These are phyloP conservation scores for Combretum micranthum DNA, from an alignment of 345 rosid genomes.

Conservation along the genomic window DNA sequence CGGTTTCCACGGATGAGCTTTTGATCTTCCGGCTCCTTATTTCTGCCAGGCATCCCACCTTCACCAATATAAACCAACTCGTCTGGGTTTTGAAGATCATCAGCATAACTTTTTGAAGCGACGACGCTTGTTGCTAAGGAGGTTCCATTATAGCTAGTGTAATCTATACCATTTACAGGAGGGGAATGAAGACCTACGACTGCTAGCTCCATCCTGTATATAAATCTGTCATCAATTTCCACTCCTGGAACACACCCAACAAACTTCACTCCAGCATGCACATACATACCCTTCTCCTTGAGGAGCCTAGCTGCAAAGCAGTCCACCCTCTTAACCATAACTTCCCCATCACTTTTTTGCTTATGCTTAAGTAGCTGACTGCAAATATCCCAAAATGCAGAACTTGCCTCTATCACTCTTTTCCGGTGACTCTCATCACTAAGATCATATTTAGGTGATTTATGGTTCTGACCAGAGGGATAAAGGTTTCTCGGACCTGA, in stretches of 20 bases:
- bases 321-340: conserved; percentile 1
- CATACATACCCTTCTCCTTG: neutral
- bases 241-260: conserved; percentile 16
- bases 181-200: conserved; percentile 14
- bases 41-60: conserved; percentile 8
- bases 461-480: no score
- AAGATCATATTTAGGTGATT: no score
- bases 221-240: conserved; percentile 15
- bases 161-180: conserved; percentile 12
- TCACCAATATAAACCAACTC: conserved; percentile 15
- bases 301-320: conserved; percentile 1
- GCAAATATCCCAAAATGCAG: neutral
- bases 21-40: conserved; percentile 6
- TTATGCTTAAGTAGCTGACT: neutral
- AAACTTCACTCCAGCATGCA: neutral
- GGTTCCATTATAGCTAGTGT: neutral
- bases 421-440: neutral
- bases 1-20: conserved; percentile 18
- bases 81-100: conserved; percentile 5
- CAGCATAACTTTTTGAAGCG: conserved; percentile 11
- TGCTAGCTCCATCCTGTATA: conserved; percentile 13
- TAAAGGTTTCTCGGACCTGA: no score
- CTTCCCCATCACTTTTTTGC: neutral
- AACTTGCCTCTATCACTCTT: neutral
- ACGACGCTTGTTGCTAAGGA: conserved; percentile 13